phyloP scores from a whole-genome alignment of 1,284 basidiomycete species.

The Thecaphora thlaspeos region DNA sequence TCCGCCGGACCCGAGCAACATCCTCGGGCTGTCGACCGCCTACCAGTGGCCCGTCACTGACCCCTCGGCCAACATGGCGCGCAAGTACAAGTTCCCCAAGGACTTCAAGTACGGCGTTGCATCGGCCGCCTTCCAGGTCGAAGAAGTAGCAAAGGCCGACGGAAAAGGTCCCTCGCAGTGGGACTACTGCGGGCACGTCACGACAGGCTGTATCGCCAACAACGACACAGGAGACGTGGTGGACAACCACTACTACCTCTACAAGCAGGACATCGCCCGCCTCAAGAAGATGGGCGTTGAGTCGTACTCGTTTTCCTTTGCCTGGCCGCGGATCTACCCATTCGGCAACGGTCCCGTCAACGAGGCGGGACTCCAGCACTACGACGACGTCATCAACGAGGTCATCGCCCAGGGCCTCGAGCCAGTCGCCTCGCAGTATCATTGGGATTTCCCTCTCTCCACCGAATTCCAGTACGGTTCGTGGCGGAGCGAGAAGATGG shows the following conservation, averaged over 20 bases:
- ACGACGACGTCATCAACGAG: constrained; percentile 22
- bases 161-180: constrained; percentile 13
- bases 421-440: constrained; percentile 17
- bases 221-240: constrained; percentile 29
- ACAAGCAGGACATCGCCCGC: constrained; percentile 28
- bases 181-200: constrained; percentile 17
- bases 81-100: constrained; percentile 2
- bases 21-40: not conserved
- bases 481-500: constrained; percentile 16
- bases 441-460: constrained; percentile 30
- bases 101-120: constrained; percentile 9
- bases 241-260: constrained; percentile 27
- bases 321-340: constrained; percentile 37
- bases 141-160: constrained; percentile 8
- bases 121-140: constrained; percentile 6
- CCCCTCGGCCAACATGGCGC: not conserved
- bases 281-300: constrained; percentile 35
- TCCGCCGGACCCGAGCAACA: not conserved
- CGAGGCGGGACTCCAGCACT: constrained; percentile 21
- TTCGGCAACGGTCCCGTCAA: constrained; percentile 21
- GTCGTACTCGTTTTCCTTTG: constrained; percentile 28
- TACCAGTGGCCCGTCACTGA: not conserved
- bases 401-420: constrained; percentile 16
- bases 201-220: constrained; percentile 5
- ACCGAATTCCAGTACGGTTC: constrained; percentile 25